A percentile compares a stretch with the other conserved stretches of the same genome.
Evolutionary conservation across 177 flowering plant genomes (phyloP).

Genomic region (Telopea speciosissima): DNA sequence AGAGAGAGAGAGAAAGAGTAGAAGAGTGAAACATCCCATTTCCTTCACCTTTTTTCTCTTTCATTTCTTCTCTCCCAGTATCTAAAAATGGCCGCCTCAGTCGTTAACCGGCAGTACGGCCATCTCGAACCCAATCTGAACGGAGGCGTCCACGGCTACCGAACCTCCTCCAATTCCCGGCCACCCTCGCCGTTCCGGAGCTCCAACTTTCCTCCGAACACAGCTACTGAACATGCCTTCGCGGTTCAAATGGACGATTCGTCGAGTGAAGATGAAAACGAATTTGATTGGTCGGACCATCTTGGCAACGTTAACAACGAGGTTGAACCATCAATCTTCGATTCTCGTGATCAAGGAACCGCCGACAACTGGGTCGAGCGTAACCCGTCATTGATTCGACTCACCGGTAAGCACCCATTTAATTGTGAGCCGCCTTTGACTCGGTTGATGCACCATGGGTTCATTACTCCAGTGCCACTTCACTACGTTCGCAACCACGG

Average conservation of each 20-base stretch:
- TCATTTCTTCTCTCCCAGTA: not conserved
- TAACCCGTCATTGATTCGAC: slow-evolving; percentile 66
- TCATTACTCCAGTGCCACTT: slow-evolving; percentile 83
- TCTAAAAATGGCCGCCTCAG: slow-evolving; percentile 64
- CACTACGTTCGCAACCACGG: slow-evolving; percentile 99
- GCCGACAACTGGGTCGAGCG: slow-evolving; percentile 82
- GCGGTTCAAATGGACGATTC: slow-evolving; percentile 10
- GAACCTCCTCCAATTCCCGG: slow-evolving; percentile 28
- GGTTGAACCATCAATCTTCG: slow-evolving; percentile 51
- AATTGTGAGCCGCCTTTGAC: slow-evolving; percentile 75
- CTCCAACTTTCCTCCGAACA: slow-evolving; percentile 13
- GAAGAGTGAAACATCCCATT: too few species aligned
- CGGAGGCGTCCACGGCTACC: slow-evolving; percentile 31
- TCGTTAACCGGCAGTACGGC: slow-evolving; percentile 57
- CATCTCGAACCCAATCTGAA: slow-evolving; percentile 32
- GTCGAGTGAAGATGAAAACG: slow-evolving; percentile 43
- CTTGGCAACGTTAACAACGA: slow-evolving; percentile 33
- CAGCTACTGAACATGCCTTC: not conserved
- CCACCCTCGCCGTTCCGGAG: slow-evolving; percentile 40
- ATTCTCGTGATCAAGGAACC: slow-evolving; percentile 63
- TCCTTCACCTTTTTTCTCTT: not conserved
- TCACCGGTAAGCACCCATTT: slow-evolving; percentile 97
- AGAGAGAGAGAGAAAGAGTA: too few species aligned
- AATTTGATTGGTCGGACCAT: slow-evolving; percentile 12
- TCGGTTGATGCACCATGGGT: slow-evolving; percentile 85